Base-by-base conservation (phyloP, 2,329 filamentous ascomycete species). In the Chlorencoelia australis region DNA sequence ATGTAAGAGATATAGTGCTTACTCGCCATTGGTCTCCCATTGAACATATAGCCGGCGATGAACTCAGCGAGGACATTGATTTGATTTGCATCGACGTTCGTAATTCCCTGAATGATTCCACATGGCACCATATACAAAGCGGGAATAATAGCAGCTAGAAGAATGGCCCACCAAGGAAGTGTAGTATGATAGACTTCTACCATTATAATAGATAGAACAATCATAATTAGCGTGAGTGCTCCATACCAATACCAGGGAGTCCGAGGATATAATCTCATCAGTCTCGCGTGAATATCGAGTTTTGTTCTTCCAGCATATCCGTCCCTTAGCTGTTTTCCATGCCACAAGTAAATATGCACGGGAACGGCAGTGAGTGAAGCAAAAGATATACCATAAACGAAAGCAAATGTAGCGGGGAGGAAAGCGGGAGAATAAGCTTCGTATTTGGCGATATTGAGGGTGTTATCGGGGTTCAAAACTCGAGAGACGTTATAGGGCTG, bases 341-440 rank as follows among this genome's bases (percentile, higher is more conserved):
- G 74, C 56, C 83, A 74, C 3, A 86, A 60, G 43, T 65, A 73
- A 0, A 75, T 80, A 48, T 84, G 74, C 0, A 82, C 68, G n/a
- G 85, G 58, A 2, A 85, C 66, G 0, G 79, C 71, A 1, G 80
- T 65, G 26, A 85, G 80, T 33, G 78, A 70, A 3, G 81, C 81
- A 52, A 86, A 86, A 0, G 76, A 81, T 2, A 85, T 59, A 1
- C 79, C 81, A 47, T 85, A 86, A 0, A 69, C 66, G 41, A 85
- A 60, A 43, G 76, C 71, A 53, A 84, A 85, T 0, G 79, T 80
- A 0, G 79, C 83, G 43, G 79, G 81, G 30, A 85, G 65, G 48
- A 79, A 82, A 2, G 80, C 71, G 51, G 84, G 84, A 0, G 79
- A 81, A 1, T 80, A 83, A 43, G 79, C 63, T 46, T 74, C 61